Percentiles rank a stretch among this genome's conserved stretches.
Conservation (phyloP, 208 protist genomes). For the Crithidia acanthocephali region DNA sequence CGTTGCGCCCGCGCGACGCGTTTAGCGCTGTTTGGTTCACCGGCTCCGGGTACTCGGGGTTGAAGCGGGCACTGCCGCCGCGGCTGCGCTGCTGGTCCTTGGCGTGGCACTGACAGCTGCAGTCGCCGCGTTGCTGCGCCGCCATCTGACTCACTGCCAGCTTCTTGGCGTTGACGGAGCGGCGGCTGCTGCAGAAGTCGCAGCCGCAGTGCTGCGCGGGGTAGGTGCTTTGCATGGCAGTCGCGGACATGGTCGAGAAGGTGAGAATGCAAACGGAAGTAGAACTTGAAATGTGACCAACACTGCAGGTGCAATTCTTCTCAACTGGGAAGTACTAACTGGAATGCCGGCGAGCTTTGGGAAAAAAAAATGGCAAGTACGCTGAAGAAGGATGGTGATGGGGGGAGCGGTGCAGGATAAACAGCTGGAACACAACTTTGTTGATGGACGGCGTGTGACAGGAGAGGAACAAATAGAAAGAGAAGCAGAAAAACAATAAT, state of each 20-base stretch:
- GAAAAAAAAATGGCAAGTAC: not conserved
- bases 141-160: conserved; percentile 52
- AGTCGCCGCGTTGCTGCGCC: conserved; percentile 46
- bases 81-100: conserved; percentile 22
- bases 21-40: conserved; percentile 88
- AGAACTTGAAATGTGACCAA: not conserved
- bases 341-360: too few relatives aligned
- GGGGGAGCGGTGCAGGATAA: too few relatives aligned
- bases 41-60: conserved; percentile 73
- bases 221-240: conserved; percentile 32
- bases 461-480: too few relatives aligned
- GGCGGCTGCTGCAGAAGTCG: conserved; percentile 86
- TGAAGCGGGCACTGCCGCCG: conserved; percentile 42
- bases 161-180: conserved; percentile 82
- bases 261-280: not conserved
- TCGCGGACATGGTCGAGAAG: conserved; percentile 59
- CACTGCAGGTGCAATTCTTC: not conserved
- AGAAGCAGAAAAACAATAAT: too few relatives aligned
- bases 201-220: conserved; percentile 81
- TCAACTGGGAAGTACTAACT: too few relatives aligned
- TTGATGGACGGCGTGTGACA: too few relatives aligned
- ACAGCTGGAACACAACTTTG: too few relatives aligned
- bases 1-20: conserved; percentile 65
- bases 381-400: too few relatives aligned
- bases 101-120: conserved; percentile 62